A percentile compares a stretch with the other conserved stretches of the same genome.
phyloP scores from a whole-genome alignment of 306 rosid species.

The Dryas octopetala region DNA sequence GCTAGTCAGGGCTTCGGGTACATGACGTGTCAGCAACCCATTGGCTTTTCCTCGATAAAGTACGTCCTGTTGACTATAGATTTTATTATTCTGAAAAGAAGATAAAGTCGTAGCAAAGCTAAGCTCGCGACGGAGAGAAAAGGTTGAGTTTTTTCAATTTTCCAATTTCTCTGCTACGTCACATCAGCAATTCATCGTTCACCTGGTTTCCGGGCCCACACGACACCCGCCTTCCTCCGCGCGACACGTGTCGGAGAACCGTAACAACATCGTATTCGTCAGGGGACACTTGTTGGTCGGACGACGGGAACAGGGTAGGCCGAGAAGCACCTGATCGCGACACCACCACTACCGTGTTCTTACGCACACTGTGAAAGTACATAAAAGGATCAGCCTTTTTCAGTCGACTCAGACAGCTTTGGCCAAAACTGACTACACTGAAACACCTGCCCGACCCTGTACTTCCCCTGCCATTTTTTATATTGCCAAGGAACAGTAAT shows the following conservation, averaged over 20 bases:
- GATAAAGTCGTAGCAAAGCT: too few relatives aligned
- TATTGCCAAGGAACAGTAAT: neutral
- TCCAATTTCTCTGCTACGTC: too few relatives aligned
- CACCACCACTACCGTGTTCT: neutral
- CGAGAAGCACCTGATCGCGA: constrained; percentile 13
- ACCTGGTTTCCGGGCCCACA: neutral
- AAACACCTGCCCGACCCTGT: constrained; percentile 26
- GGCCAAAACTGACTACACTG: constrained; percentile 27
- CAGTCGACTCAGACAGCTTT: constrained; percentile 17
- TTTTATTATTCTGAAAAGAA: too few relatives aligned
- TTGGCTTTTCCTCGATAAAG: neutral
- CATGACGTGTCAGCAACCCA: constrained; percentile 6
- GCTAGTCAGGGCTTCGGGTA: neutral
- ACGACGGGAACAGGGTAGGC: neutral
- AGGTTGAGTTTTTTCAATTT: too few relatives aligned
- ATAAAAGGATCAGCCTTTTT: constrained; percentile 26
- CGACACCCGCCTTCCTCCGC: neutral
- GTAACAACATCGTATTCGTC: neutral
- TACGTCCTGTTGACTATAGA: constrained; percentile 18
- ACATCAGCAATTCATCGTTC: too few relatives aligned
- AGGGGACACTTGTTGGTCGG: constrained; percentile 2
- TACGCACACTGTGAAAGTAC: constrained; percentile 3
- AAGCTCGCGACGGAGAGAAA: too few relatives aligned
- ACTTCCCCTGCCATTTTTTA: neutral
- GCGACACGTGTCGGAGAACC: neutral